Base-by-base conservation (phyloP, 2,329 filamentous ascomycete species). In the Aureobasidium vineae region DNA sequence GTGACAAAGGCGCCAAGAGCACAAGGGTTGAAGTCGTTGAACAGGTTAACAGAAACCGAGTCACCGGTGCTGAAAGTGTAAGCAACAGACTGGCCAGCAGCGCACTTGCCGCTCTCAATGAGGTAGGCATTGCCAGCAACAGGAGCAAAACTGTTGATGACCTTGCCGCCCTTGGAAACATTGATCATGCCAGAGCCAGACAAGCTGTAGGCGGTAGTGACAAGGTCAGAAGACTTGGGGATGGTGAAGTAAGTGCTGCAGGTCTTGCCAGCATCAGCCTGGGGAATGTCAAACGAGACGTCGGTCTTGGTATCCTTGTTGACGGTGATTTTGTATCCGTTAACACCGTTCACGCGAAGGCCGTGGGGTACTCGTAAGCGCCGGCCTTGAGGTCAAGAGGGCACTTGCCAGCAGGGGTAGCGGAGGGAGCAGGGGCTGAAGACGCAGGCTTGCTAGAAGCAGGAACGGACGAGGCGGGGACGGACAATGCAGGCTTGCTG, bases 331-430 rank as follows among this genome's bases (percentile, higher is more conserved):
- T 60, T 60, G 54, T 66, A 66, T 11, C 64, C 64, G 38, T 66
- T 66, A 15, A 66, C 64, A n/a, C 64, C 64, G 64, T 66, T 66
- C 36, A 66, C 54, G n/a, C 57, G 40, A 31, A 66, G 54, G 10
- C 6, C 50, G 64, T 66, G 64, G 36, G 64, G 40, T 60, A 66
- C 33, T 66, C 64, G 36, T 38, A 66, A 8, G 54, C 21, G 36
- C 64, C 64, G 5, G 54, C 54, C 11, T 28, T 43, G 38, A 66
- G 54, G 43, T 61, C 31, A 23, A 66, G 64, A 60, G 64, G 64
- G 54, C 64, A 66, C 36, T 66, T 66, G 54, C 64, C 41, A 41
- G 52, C 26, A 13, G 63, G 8, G n/a, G 63, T 13, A 15, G 63
- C 47, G 15, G 63, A 65, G 31, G 53, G 41, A 33, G 53, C 40